A percentile compares a stretch with the other conserved stretches of the same genome.
phyloP scores from a whole-genome alignment of 2,329 filamentous ascomycete species.

The Leptosphaerulina australis region DNA sequence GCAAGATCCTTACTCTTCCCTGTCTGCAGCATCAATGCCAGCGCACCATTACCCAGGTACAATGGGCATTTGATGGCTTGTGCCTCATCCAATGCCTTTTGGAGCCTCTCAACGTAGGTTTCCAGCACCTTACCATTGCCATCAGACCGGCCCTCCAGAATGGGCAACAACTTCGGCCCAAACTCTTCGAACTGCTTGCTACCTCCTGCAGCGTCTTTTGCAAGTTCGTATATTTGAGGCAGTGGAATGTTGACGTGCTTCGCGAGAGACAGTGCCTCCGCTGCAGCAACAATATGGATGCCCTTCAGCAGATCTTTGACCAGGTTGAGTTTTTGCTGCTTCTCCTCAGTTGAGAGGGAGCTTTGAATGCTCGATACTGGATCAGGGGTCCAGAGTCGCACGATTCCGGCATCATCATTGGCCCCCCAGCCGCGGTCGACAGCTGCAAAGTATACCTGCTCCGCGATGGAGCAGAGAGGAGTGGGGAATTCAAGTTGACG shows the following conservation, averaged over 20 bases:
- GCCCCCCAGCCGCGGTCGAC: conserved; percentile 63
- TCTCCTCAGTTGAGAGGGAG: conserved; percentile 31
- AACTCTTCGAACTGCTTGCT: conserved; percentile 44
- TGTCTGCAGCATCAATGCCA: conserved; percentile 40
- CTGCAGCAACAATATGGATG: conserved; percentile 47
- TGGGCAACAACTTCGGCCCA: conserved; percentile 41
- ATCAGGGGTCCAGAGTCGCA: conserved; percentile 58
- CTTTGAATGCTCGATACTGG: conserved; percentile 46
- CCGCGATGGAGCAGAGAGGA: conserved; percentile 66
- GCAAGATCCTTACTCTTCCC: conserved; percentile 30
- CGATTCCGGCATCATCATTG: conserved; percentile 62
- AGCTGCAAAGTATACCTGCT: conserved; percentile 68
- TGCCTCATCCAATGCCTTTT: conserved; percentile 39
- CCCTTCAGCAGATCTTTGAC: conserved; percentile 42
- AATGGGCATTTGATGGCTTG: conserved; percentile 45
- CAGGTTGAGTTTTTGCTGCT: conserved; percentile 44
- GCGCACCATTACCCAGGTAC: conserved; percentile 42
- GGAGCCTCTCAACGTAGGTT: conserved; percentile 33
- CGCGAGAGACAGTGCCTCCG: conserved; percentile 47
- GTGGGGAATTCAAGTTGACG: conserved; percentile 63
- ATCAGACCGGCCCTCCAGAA: conserved; percentile 38
- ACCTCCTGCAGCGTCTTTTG: conserved; percentile 46
- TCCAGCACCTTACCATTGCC: conserved; percentile 26
- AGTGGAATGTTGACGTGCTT: conserved; percentile 47
- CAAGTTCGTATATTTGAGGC: conserved; percentile 45